These are phyloP conservation scores for Candida lessepsii DNA, from an alignment of 805 yeast genomes.

Conservation along the genomic window DNA sequence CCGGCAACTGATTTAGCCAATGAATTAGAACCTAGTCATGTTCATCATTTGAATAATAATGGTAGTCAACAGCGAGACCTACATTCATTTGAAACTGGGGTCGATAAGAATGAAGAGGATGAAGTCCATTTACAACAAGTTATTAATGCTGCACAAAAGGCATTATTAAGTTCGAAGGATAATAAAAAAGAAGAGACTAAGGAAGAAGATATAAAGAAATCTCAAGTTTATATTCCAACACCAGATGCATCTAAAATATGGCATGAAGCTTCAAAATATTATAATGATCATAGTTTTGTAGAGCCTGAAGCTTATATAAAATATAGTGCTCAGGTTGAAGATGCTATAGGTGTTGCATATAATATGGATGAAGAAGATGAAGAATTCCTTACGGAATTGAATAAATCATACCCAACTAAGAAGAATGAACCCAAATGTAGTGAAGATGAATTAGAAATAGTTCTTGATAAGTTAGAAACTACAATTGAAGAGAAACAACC, in stretches of 20 bases:
- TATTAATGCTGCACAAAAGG: constrained; percentile 73
- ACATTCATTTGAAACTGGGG: constrained; percentile 94
- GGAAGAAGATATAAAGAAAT: constrained; percentile 15
- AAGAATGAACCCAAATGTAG: constrained; percentile 40
- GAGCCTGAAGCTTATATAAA: constrained; percentile 82
- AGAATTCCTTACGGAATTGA: constrained; percentile 50
- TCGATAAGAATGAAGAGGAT: constrained; percentile 95
- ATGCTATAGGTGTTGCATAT: constrained; percentile 81
- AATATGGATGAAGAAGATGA: constrained; percentile 90
- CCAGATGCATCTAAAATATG: constrained; percentile 89
- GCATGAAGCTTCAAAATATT: constrained; percentile 73
- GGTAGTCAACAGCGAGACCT: constrained; percentile 84
- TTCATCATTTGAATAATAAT: constrained; percentile 43
- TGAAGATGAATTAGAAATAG: constrained; percentile 83
- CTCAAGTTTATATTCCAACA: constrained; percentile 82
- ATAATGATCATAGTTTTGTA: constrained; percentile 55
- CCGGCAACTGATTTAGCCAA: constrained; percentile 62
- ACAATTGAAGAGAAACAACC: constrained; percentile 83
- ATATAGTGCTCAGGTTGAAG: constrained; percentile 94
- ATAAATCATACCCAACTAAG: constrained; percentile 31
- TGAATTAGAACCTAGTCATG: constrained; percentile 43
- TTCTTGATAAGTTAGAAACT: constrained; percentile 72
- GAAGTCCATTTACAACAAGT: constrained; percentile 95
- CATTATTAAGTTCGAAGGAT: constrained; percentile 44
- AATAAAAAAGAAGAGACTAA: constrained; percentile 24